phyloP scores from a whole-genome alignment of 2,329 filamentous ascomycete species.

The Fusarium udum region DNA sequence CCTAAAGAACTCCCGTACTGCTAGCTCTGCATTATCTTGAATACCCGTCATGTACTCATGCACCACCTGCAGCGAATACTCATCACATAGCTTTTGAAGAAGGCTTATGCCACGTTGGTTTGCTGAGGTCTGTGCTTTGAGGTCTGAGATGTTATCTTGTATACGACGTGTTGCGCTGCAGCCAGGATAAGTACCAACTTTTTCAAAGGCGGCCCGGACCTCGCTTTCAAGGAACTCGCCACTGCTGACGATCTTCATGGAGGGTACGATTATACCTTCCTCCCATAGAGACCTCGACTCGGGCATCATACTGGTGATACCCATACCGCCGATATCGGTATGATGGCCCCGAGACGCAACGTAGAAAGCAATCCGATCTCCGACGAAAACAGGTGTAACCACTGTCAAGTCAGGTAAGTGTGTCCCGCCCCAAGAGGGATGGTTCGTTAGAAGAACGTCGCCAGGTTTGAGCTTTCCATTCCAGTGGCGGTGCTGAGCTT shows the following conservation, averaged over 20 bases:
- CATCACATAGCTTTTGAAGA: conserved; percentile 46
- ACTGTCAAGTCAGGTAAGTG: conserved; percentile 55
- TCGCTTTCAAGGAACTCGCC: conserved; percentile 50
- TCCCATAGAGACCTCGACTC: conserved; percentile 46
- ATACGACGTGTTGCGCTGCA: conserved; percentile 50
- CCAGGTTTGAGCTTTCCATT: conserved; percentile 48
- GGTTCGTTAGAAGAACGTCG: conserved; percentile 53
- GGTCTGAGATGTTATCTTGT: conserved; percentile 54
- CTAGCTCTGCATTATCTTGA: conserved; percentile 49
- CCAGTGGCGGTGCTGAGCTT: conserved; percentile 50
- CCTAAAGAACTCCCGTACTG: conserved; percentile 46
- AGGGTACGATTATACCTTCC: conserved; percentile 53
- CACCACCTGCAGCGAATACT: conserved; percentile 46
- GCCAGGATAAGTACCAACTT: conserved; percentile 49
- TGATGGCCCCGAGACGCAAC: conserved; percentile 50
- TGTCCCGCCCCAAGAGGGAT: conserved; percentile 51
- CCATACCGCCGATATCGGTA: conserved; percentile 46
- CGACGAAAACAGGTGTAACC: conserved; percentile 52
- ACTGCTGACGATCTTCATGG: conserved; percentile 50
- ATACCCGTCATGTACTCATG: conserved; percentile 52
- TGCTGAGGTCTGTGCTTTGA: conserved; percentile 56
- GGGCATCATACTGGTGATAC: conserved; percentile 8
- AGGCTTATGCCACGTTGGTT: conserved; percentile 53
- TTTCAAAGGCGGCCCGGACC: conserved; percentile 44
- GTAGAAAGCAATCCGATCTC: conserved; percentile 49